Conservation (phyloP, 2,329 filamentous ascomycete species). For the Apiospora malaysiana region DNA sequence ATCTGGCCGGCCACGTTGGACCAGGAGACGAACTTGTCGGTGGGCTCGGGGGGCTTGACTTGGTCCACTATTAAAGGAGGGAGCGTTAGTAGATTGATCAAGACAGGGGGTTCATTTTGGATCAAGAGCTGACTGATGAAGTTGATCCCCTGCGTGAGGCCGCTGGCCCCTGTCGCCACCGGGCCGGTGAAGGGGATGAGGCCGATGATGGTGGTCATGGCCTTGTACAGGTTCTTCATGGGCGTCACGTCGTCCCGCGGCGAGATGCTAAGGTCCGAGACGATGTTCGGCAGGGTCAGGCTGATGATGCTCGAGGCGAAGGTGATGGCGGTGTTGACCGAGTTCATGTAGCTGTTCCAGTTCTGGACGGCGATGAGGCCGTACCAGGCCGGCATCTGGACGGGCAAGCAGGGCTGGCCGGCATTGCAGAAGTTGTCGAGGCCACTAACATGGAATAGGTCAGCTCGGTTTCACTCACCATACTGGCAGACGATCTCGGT, state of each 20-base stretch:
- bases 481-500: no score
- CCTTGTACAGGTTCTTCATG: slow-evolving; percentile 20
- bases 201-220: slow-evolving; percentile 16
- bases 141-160: not conserved
- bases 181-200: slow-evolving; percentile 14
- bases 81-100: not conserved
- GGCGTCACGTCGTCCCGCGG: slow-evolving; percentile 19
- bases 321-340: slow-evolving; percentile 20
- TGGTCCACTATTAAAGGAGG: not conserved
- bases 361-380: slow-evolving; percentile 22
- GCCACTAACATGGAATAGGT: not conserved
- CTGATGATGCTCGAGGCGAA: slow-evolving; percentile 14
- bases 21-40: slow-evolving; percentile 17
- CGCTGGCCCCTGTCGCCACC: not conserved
- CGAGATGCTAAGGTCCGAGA: slow-evolving; percentile 1
- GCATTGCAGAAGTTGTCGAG: slow-evolving; percentile 23
- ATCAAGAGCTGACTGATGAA: slow-evolving; percentile 1
- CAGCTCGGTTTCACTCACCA: no score
- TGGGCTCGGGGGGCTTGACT: not conserved
- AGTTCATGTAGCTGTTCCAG: slow-evolving; percentile 23
- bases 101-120: not conserved
- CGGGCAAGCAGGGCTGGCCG: slow-evolving; percentile 19
- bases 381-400: slow-evolving; percentile 14
- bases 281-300: slow-evolving; percentile 8
- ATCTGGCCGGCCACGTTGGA: not conserved